phyloP scores from a whole-genome alignment of 2,329 filamentous ascomycete genomes.

The Hortaea werneckii region DNA sequence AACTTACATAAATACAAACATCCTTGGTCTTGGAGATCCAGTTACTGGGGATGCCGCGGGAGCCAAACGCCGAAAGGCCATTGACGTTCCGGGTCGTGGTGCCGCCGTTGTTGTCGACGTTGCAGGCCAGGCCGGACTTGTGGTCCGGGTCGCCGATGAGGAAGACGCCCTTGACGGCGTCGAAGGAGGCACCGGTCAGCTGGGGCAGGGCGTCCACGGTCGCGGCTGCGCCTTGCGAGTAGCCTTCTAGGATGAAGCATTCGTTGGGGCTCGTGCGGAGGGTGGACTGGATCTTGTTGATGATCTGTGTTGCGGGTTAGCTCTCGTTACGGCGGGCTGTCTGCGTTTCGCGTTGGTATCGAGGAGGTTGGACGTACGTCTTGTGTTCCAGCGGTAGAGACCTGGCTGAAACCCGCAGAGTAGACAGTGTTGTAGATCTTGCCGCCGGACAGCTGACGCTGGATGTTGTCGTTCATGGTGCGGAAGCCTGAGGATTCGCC shows the following conservation, averaged over 20 bases:
- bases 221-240: conserved; percentile 28
- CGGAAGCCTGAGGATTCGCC: conserved; percentile 20
- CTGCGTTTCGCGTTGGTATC: no score
- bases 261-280: conserved; percentile 18
- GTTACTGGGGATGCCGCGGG: conserved; percentile 18
- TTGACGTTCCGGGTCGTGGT: conserved; percentile 24
- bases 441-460: conserved; percentile 20
- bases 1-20: conserved; percentile 21
- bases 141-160: conserved; percentile 27
- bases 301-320: no score
- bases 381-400: conserved; percentile 18
- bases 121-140: conserved; percentile 24
- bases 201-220: conserved; percentile 25
- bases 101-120: conserved; percentile 27
- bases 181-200: conserved; percentile 23
- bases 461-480: conserved; percentile 26
- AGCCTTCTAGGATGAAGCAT: conserved; percentile 30
- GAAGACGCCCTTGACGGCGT: conserved; percentile 29
- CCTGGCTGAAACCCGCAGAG: conserved; percentile 19
- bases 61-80: conserved; percentile 10
- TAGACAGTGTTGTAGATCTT: conserved; percentile 29
- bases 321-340: no score
- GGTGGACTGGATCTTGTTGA: conserved; percentile 22
- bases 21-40: conserved; percentile 29
- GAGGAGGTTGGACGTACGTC: no score